Conservation (phyloP, 345 rosid species). For the Cardamine occulta region DNA sequence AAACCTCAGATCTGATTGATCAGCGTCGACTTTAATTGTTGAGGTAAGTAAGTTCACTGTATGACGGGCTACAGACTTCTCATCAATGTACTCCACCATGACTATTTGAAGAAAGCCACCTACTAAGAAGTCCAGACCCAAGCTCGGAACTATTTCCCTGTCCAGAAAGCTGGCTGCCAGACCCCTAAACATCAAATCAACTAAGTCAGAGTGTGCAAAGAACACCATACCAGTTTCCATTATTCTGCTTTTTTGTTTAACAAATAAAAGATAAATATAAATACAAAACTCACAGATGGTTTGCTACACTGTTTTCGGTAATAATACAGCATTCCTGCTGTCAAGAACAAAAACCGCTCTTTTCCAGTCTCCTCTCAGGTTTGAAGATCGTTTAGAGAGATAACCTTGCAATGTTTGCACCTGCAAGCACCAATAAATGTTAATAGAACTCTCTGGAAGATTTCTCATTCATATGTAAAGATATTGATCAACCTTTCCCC, state of each 20-base stretch:
- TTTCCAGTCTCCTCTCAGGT: constrained; percentile 99
- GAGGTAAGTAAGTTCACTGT: constrained; percentile 99
- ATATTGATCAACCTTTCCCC: constrained; percentile 75
- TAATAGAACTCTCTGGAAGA: constrained; percentile 16
- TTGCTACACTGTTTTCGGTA: constrained; percentile 90
- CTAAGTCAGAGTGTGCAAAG: constrained; percentile 14
- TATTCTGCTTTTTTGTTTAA: not conserved
- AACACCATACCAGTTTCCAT: constrained; percentile 10
- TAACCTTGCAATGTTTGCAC: constrained; percentile 99
- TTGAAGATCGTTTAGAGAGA: constrained; percentile 96
- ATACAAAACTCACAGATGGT: constrained; percentile 74
- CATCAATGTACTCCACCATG: constrained; percentile 97
- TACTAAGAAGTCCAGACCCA: constrained; percentile 93
- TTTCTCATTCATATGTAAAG: constrained; percentile 18
- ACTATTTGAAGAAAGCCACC: constrained; percentile 95
- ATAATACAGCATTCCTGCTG: constrained; percentile 98
- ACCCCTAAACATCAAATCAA: constrained; percentile 53
- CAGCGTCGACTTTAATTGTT: constrained; percentile 97
- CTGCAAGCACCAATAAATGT: constrained; percentile 46
- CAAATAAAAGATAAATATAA: constrained; percentile 1
- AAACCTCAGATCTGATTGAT: constrained; percentile 96
- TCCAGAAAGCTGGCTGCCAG: constrained; percentile 75
- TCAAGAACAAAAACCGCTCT: constrained; percentile 98
- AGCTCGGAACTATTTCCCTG: constrained; percentile 95
- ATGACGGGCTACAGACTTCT: constrained; percentile 98